These are phyloP conservation scores for Colletotrichum eleusines DNA, from an alignment of 2,329 filamentous ascomycete species.

Conservation along the genomic window DNA sequence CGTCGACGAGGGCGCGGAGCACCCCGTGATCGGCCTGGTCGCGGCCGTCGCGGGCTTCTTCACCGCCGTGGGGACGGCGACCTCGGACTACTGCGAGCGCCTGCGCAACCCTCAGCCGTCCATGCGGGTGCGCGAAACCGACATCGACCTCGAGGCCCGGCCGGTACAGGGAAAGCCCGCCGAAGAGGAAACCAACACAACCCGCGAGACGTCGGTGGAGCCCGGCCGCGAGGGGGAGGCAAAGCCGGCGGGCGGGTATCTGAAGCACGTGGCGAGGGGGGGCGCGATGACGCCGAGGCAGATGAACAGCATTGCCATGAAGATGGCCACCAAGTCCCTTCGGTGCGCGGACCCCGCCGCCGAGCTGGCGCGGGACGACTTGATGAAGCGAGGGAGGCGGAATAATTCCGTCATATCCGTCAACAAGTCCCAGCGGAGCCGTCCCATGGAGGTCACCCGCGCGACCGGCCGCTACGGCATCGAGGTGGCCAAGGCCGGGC, in stretches of 20 bases:
- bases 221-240: neutral
- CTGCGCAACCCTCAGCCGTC: slow-evolving; percentile 28
- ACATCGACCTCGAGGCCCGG: neutral
- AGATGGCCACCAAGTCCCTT: slow-evolving; percentile 50
- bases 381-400: neutral
- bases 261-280: neutral
- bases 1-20: slow-evolving; percentile 72
- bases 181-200: slow-evolving; percentile 17
- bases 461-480: slow-evolving; percentile 67
- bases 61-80: slow-evolving; percentile 71
- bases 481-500: slow-evolving; percentile 70
- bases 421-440: neutral
- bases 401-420: slow-evolving; percentile 1
- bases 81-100: slow-evolving; percentile 43
- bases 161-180: neutral
- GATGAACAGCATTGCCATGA: slow-evolving; percentile 48
- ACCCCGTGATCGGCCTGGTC: slow-evolving; percentile 73
- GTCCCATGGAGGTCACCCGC: slow-evolving; percentile 46
- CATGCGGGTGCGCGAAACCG: neutral
- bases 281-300: slow-evolving; percentile 44
- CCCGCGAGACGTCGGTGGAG: slow-evolving; percentile 16
- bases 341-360: slow-evolving; percentile 64
- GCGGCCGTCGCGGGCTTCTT: slow-evolving; percentile 75
- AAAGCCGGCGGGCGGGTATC: neutral
- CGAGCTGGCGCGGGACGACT: slow-evolving; percentile 13